phyloP scores from a whole-genome alignment of 169 alveolate species.

The Plasmodium vivax region DNA sequence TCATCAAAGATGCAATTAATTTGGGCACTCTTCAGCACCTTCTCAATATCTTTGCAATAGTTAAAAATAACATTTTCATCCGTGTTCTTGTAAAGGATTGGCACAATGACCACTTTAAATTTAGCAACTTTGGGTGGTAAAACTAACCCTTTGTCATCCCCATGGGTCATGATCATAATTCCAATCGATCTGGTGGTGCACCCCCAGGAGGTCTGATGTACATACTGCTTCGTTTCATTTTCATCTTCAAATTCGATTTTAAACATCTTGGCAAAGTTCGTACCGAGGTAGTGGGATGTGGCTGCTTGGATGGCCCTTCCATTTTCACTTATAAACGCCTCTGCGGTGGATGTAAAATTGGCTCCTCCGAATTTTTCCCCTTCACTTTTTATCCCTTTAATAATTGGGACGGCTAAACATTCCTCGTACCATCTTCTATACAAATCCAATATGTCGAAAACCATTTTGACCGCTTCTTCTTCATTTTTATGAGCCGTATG shows the following conservation, averaged over 20 bases:
- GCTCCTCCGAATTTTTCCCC: constrained; percentile 99
- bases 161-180: constrained; percentile 96
- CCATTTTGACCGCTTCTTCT: constrained; percentile 96
- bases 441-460: constrained; percentile 90
- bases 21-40: constrained; percentile 83
- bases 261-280: constrained; percentile 98
- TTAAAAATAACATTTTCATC: constrained; percentile 32
- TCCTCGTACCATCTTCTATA: constrained; percentile 95
- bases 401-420: constrained; percentile 97
- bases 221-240: constrained; percentile 91
- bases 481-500: constrained; percentile 99
- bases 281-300: constrained; percentile 98
- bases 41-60: constrained; percentile 78
- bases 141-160: constrained; percentile 98
- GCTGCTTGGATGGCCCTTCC: constrained; percentile 99
- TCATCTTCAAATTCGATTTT: constrained; percentile 93
- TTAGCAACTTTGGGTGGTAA: constrained; percentile 98
- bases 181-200: constrained; percentile 98
- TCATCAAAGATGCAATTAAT: constrained; percentile 87
- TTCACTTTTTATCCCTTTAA: constrained; percentile 97
- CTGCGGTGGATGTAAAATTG: constrained; percentile 96
- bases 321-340: constrained; percentile 96
- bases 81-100: constrained; percentile 90
- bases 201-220: constrained; percentile 99
- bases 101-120: constrained; percentile 95